phyloP scores from a whole-genome alignment of 192 early-diverging fungal species.

The Rhizoclosmatium sp. region DNA sequence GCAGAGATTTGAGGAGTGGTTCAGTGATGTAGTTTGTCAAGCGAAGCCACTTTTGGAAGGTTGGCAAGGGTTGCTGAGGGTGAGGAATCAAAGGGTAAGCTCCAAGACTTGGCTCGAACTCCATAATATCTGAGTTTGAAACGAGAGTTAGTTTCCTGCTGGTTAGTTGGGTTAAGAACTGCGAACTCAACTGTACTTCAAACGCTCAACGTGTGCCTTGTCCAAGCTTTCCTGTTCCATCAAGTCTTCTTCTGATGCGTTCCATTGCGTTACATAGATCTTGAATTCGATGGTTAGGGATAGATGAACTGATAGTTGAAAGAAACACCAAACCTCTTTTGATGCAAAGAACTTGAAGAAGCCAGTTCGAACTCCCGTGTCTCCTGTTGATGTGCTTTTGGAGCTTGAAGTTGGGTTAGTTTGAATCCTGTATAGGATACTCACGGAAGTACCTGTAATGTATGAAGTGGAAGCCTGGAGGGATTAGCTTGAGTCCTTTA shows the following conservation, averaged over 20 bases:
- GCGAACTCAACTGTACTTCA: conserved; percentile 63
- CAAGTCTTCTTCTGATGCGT: conserved; percentile 75
- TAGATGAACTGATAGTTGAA: not conserved
- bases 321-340: conserved; percentile 58
- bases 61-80: conserved; percentile 53
- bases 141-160: not conserved
- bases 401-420: conserved; percentile 31
- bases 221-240: conserved; percentile 63
- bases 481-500: conserved; percentile 91
- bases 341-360: conserved; percentile 78
- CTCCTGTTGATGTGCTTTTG: conserved; percentile 44
- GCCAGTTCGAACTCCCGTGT: conserved; percentile 70
- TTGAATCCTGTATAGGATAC: not conserved
- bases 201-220: conserved; percentile 67
- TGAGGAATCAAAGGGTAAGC: conserved; percentile 76
- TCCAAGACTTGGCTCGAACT: conserved; percentile 82
- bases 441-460: conserved; percentile 73
- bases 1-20: conserved; percentile 49
- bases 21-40: conserved; percentile 74
- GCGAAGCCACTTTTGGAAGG: conserved; percentile 79
- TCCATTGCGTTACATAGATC: conserved; percentile 86
- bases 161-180: not conserved
- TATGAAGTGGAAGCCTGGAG: conserved; percentile 93
- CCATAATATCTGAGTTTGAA: conserved; percentile 67
- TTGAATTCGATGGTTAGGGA: conserved; percentile 37